Conservation (phyloP, 768 basidiomycete genomes). For the Calvatia gigantea region DNA sequence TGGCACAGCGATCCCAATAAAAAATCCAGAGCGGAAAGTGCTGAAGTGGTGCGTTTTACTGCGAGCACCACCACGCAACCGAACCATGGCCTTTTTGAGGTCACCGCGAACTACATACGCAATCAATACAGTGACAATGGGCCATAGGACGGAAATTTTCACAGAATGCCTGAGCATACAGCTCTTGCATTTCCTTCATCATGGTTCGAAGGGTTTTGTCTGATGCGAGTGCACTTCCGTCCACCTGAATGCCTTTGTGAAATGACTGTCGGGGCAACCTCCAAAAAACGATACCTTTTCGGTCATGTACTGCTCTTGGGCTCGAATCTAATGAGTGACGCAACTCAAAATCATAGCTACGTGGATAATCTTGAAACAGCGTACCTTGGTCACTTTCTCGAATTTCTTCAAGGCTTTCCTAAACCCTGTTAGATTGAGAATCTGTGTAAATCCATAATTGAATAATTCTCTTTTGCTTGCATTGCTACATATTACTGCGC, state of each 20-base stretch:
- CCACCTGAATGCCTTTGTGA: conserved; percentile 41
- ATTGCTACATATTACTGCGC: conserved; percentile 22
- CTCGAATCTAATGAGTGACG: conserved; percentile 48
- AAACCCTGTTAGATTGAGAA: conserved; percentile 88
- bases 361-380: not conserved
- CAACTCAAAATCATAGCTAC: not conserved
- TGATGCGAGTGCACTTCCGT: conserved; percentile 64
- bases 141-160: conserved; percentile 24
- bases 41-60: conserved; percentile 65
- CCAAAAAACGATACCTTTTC: conserved; percentile 52
- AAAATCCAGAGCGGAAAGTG: conserved; percentile 71
- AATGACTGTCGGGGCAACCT: not conserved
- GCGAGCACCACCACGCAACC: conserved; percentile 52
- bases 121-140: conserved; percentile 1
- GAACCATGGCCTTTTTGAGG: conserved; percentile 67
- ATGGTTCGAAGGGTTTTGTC: conserved; percentile 58
- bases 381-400: conserved; percentile 71
- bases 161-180: conserved; percentile 80
- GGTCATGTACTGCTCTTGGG: conserved; percentile 73
- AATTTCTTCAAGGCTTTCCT: conserved; percentile 85
- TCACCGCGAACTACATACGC: conserved; percentile 54
- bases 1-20: conserved; percentile 70
- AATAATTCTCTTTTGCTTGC: not conserved
- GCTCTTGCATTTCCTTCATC: conserved; percentile 71
- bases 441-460: conserved; percentile 33